Evolutionary conservation across 768 basidiomycete genomes (phyloP), one percentile per base, ranked within the genome.

Genomic region (Calocybe indica): DNA sequence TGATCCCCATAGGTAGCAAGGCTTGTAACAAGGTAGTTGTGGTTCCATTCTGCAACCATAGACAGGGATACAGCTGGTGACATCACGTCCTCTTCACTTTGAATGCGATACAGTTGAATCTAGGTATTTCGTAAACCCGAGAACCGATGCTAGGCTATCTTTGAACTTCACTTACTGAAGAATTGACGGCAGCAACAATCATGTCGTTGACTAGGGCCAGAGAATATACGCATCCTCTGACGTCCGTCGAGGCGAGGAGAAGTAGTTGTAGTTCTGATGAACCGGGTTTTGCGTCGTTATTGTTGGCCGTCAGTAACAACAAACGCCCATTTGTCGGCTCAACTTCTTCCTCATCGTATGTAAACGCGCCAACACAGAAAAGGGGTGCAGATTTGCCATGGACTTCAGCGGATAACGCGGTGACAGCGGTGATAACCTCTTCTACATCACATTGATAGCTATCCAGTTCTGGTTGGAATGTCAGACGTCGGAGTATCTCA

Each of bases 1-100:
- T 65, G 67, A 50, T 81, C 64, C 2, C 69, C 74, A 40, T 73
- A 74, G 3, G 78, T 67, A 0, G 76, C 79, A 14, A 96, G 64
- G 47, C 78, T 82, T 4, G 78, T 80, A 29, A 93, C 80, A 48
- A 88, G 51, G 64, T 93, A 92, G 47, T 88, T 92, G 59, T 91
- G 88, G 53, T 86, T 82, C 85, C 90, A 93, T 35, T 77, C 70
- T 0, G 77, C 61, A 6, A 79, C 55, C 30, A 70, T 67, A 35
- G 69, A 56, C 10, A 88, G 61, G 5, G 58, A 57, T 52, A 67
- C 63, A 1, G 62, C 52, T 32, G 66, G 54, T 11, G 68, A 54
- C 33, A 57, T 55, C 7, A 61, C 57, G n/a, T 69, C 58, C 33
- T 60, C 61, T 11, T 55, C 55, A 42, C 52, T 60, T 37, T 72